Base-by-base conservation (phyloP, 306 rosid genomes). In the Prunus padus region DNA sequence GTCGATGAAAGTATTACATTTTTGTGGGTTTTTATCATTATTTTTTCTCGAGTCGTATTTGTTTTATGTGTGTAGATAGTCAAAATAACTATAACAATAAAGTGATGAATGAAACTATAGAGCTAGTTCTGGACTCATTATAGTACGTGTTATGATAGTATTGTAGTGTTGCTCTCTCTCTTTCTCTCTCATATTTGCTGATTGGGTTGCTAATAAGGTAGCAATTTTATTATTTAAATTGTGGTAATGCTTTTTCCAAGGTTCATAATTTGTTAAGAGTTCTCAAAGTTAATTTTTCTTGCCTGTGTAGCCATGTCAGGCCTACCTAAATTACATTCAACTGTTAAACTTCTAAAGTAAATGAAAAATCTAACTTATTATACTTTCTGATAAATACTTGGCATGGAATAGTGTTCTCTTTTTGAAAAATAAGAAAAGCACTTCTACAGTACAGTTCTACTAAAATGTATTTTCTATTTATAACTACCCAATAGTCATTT, bases 221-320 rank as follows among this genome's bases (percentile, higher is more conserved):
- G 4, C 30, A 42, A 14, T 44, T 67, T 42, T 44, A 12, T 8
- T 47, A 8, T 69, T 37, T 49, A 69, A 50, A 19, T 50, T 26
- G 46, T 49, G n/a, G n/a, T n/a, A 20, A 31, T 66, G 52, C n/a
- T 66, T n/a, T 66, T 66, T 40, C 61, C 23, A 30, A 69, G 60
- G 28, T 51, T 28, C 44, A 11, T 51, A 37, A 69, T 54, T 16
- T 62, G 45, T 20, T 31, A 62, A 59, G 26, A 59, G 33, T 59
- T 62, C 20, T 28, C 42, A 2, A 62, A 28, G 5, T 19, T 62
- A 28, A 9, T 20, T 20, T 51, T 3, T 25, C 51, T 69, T 50
- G 51, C 25, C 2, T 74, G 5, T 63, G 63, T 63, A 47, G 78
- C 23, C 61, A 11, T 40, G 20, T 40, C 55, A 33, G 16, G 54